Percentiles rank a stretch among this genome's conserved stretches.
Evolutionary conservation across 2,329 filamentous ascomycete species (phyloP).

Genomic region (Knufia petricola): DNA sequence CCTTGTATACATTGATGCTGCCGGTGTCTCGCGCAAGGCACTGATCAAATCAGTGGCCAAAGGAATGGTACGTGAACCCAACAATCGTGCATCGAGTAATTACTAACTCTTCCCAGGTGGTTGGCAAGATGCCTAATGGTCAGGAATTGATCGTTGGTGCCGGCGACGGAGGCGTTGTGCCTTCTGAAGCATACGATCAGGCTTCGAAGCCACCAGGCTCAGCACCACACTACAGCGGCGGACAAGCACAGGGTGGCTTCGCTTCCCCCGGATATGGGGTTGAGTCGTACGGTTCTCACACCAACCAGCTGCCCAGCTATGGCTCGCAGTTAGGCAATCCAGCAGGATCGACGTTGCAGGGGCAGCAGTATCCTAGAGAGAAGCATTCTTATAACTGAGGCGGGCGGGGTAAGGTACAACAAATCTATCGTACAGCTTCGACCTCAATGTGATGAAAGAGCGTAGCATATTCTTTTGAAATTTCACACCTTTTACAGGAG

Average conservation of each 20-base stretch:
- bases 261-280: constrained; percentile 17
- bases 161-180: constrained; percentile 35
- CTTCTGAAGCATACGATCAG: constrained; percentile 20
- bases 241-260: constrained; percentile 10
- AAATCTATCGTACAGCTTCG: too few relatives aligned
- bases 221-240: constrained; percentile 13
- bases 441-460: too few relatives aligned
- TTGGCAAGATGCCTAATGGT: constrained; percentile 42
- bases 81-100: too few relatives aligned
- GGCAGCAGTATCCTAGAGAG: constrained; percentile 16
- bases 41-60: constrained; percentile 93
- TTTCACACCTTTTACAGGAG: too few relatives aligned
- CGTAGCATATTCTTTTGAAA: too few relatives aligned
- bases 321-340: constrained; percentile 22
- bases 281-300: constrained; percentile 18
- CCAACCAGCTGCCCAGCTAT: constrained; percentile 19
- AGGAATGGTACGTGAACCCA: constrained; percentile 61
- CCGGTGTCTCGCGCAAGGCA: constrained; percentile 79
- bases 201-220: constrained; percentile 14
- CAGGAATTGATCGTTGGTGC: constrained; percentile 39
- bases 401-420: too few relatives aligned
- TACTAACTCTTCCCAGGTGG: too few relatives aligned
- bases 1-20: constrained; percentile 92
- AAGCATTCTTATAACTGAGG: constrained; percentile 6
- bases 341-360: constrained; percentile 22